A percentile compares a stretch with the other conserved stretches of the same genome.
These are phyloP conservation scores for Mortierella sp. DNA, from an alignment of 371 early-diverging fungal genomes.

Conservation along the genomic window DNA sequence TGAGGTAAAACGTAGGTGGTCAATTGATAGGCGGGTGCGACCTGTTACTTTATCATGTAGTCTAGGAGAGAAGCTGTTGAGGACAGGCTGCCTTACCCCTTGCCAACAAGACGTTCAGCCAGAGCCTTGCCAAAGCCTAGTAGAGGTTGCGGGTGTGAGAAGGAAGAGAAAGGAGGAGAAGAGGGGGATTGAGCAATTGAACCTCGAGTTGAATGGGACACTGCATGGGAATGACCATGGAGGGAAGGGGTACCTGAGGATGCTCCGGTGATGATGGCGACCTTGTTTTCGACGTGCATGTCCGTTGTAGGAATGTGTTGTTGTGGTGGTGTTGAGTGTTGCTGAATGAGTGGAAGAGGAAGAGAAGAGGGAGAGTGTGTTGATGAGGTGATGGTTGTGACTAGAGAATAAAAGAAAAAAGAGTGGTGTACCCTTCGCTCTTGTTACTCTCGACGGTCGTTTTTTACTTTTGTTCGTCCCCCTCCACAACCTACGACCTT, in stretches of 20 bases:
- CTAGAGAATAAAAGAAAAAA: background rate
- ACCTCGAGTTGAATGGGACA: background rate
- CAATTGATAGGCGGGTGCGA: background rate
- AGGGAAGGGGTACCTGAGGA: slow-evolving; percentile 27
- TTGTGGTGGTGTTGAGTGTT: background rate
- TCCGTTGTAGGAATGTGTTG: background rate
- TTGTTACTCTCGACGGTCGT: too few relatives aligned
- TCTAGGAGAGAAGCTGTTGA: too few relatives aligned
- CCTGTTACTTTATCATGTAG: background rate
- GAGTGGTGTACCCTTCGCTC: background rate
- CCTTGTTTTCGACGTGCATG: slow-evolving; percentile 33
- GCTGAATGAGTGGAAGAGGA: background rate
- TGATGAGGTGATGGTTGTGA: background rate
- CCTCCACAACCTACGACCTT: background rate
- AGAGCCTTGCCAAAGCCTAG: slow-evolving; percentile 42
- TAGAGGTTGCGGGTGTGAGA: too few relatives aligned
- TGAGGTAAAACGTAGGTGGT: background rate
- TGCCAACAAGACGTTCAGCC: slow-evolving; percentile 31
- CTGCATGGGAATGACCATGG: background rate
- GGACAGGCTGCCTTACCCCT: slow-evolving; percentile 20
- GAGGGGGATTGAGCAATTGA: background rate
- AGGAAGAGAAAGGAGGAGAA: background rate
- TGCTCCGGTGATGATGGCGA: slow-evolving; percentile 36
- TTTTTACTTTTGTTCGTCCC: background rate
- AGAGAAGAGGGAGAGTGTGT: background rate